phyloP scores from a whole-genome alignment of 1,284 basidiomycete species.

The Melampsora occidentalis region DNA sequence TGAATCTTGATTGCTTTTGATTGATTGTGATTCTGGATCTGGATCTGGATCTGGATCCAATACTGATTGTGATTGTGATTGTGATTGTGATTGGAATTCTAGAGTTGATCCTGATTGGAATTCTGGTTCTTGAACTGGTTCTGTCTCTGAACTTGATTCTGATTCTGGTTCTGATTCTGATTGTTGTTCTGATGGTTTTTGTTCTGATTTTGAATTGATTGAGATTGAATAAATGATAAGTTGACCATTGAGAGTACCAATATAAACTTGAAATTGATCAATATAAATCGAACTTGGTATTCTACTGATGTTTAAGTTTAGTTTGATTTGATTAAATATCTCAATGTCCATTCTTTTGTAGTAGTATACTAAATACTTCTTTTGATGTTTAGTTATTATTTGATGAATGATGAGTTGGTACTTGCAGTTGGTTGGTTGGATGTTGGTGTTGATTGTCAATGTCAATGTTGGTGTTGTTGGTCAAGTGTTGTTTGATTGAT shows the following conservation, averaged over 20 bases:
- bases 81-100: neutral
- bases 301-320: neutral
- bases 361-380: too few relatives aligned
- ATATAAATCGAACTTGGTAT: neutral
- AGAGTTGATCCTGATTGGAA: too few relatives aligned
- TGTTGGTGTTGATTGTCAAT: too few relatives aligned
- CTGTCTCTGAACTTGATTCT: neutral
- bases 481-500: too few relatives aligned
- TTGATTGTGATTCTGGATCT: neutral
- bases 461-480: too few relatives aligned
- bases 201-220: too few relatives aligned
- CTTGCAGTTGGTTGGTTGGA: too few relatives aligned
- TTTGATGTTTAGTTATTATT: too few relatives aligned
- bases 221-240: conserved; percentile 12
- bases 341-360: too few relatives aligned
- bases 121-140: neutral
- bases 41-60: neutral
- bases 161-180: neutral
- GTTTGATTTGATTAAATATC: neutral
- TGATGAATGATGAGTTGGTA: too few relatives aligned
- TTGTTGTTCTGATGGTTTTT: too few relatives aligned
- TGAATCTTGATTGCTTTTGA: too few relatives aligned
- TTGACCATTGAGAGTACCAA: neutral
- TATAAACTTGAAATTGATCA: conserved; percentile 5
- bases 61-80: neutral